Evolutionary conservation across 768 basidiomycete genomes (phyloP).

Genomic region (Leccinum sublutescens): DNA sequence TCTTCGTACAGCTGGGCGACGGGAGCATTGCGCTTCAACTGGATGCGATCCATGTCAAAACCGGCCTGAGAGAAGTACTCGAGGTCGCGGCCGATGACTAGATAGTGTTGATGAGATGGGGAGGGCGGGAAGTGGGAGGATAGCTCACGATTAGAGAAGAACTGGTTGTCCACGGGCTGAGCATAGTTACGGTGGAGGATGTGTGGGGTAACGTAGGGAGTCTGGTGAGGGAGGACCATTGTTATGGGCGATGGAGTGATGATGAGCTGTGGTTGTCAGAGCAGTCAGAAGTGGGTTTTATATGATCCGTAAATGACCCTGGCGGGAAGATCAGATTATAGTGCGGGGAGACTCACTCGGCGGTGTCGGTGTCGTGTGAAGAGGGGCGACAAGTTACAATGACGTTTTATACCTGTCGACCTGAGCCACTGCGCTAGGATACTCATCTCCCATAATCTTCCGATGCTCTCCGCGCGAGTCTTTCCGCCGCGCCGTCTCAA

Average conservation of each 20-base stretch:
- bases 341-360: constrained; percentile 20
- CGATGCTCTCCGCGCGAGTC: constrained; percentile 23
- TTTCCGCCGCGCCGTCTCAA: constrained; percentile 12
- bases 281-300: constrained; percentile 8
- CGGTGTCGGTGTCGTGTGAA: constrained; percentile 2
- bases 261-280: constrained; percentile 1
- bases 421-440: constrained; percentile 18
- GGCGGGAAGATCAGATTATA: constrained; percentile 1
- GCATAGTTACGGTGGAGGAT: constrained; percentile 88
- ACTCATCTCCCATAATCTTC: constrained; percentile 34
- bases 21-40: constrained; percentile 91
- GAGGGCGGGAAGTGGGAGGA: background rate
- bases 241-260: constrained; percentile 22
- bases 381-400: constrained; percentile 6
- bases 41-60: constrained; percentile 97
- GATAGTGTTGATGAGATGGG: constrained; percentile 5
- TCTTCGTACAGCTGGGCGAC: constrained; percentile 94
- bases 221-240: constrained; percentile 71
- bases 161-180: constrained; percentile 66
- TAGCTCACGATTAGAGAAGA: constrained; percentile 53
- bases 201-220: constrained; percentile 85
- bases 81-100: constrained; percentile 90
- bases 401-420: constrained; percentile 28
- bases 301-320: constrained; percentile 28
- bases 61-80: constrained; percentile 98